Evolutionary conservation across 75 land plant genomes (phyloP), one percentile per base, ranked within the genome.

Genomic region (Sequoiadendron giganteum): DNA sequence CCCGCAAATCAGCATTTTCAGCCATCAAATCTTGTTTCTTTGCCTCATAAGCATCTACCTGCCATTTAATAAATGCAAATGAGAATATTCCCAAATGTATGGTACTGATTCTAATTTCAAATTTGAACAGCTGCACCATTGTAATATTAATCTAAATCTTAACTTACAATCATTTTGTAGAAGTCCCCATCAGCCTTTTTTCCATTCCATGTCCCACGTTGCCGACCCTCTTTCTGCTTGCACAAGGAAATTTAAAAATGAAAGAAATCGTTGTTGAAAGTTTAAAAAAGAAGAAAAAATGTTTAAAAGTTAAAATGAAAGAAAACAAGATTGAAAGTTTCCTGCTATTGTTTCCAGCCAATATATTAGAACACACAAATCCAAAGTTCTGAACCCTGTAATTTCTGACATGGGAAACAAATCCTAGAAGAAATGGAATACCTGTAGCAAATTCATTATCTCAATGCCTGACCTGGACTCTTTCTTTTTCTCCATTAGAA

Each of bases 41-140:
- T n/a, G 90, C 90, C 85, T 98, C 99, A 90, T 98, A 98, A 81
- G 99, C 95, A 93, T 98, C 99, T 84, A 95, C 97, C 99, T 98
- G 85, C 86, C 38, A 86, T 81, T 15, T 75, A 42, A 38, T 21
- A 85, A 15, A 88, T 18, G 58, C 48, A 87, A 21, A 34, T 15
- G 54, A 34, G n/a, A 82, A 81, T 25, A 77, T 38, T 43, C 10
- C 48, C 11, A 45, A 28, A 47, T 45, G 47, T 13, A 11, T n/a
- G 52, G 30, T 32, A 28, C 8, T 28, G 11, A 21, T 82, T 25
- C 30, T 40, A 82, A 43, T 82, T 21, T 55, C 54, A 55, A 85
- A 28, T 85, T 49, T 45, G 30, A 52, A 43, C 0, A 25, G 25
- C 10, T 58, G 21, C 15, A 42, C 68, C 47, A 85, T 42, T 30